A percentile compares a stretch with the other conserved stretches of the same genome.
Conservation (phyloP, 2,329 filamentous ascomycete species). For the Pyrenophora seminiperda region DNA sequence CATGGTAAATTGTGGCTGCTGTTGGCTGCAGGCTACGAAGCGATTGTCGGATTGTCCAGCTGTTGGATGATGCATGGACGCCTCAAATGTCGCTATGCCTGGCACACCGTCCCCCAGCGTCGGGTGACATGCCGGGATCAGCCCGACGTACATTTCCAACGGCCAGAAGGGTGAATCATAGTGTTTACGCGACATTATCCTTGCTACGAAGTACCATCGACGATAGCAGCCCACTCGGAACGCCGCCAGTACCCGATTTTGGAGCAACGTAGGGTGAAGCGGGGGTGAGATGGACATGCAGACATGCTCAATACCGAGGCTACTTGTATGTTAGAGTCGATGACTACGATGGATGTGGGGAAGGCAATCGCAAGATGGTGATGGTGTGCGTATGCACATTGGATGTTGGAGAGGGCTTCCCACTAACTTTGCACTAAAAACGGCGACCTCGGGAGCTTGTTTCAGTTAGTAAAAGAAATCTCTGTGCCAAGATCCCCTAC, state of each 20-base stretch:
- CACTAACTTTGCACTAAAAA: constrained; percentile 21
- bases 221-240: background rate
- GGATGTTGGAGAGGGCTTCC: constrained; percentile 2
- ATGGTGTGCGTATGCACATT: constrained; percentile 3
- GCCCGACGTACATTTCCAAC: constrained; percentile 25
- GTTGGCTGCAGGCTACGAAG: constrained; percentile 27
- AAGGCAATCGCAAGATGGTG: background rate
- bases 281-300: constrained; percentile 2
- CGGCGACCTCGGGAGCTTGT: constrained; percentile 19
- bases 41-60: constrained; percentile 14
- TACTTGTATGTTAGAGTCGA: background rate
- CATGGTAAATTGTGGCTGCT: constrained; percentile 37
- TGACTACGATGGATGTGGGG: constrained; percentile 6
- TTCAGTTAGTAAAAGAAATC: constrained; percentile 30
- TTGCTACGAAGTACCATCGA: constrained; percentile 19
- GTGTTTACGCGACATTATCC: constrained; percentile 27
- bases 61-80: constrained; percentile 28
- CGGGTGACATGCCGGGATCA: constrained; percentile 34
- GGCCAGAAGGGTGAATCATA: constrained; percentile 25
- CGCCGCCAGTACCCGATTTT: background rate
- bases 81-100: constrained; percentile 35
- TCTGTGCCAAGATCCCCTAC: constrained; percentile 26
- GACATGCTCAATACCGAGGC: constrained; percentile 1
- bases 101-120: constrained; percentile 26
- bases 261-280: background rate